Evolutionary conservation across 73 alveolate species (phyloP), one percentile per base, ranked within the genome.

Genomic region (Tetrahymena elliotti): DNA sequence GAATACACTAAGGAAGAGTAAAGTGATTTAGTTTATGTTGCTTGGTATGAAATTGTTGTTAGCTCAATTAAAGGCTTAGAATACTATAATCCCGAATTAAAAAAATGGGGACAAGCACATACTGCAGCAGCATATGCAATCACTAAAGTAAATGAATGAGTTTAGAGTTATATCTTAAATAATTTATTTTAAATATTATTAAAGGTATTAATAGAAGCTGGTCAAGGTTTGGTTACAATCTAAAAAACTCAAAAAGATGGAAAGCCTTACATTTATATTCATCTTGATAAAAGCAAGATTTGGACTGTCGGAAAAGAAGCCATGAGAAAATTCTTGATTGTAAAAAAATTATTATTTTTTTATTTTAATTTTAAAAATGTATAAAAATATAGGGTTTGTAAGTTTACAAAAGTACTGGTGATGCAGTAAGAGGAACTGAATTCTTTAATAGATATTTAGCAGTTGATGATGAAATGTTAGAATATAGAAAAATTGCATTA

Each of bases 91-190:
- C 98, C 96, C 3, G 98, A 97, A n/a, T 33, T 84, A 31, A 94
- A 96, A 82, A 94, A 95, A 93, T 98, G 99, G 99, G 98, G 98
- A 13, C 96, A 98, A 83, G 98, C 99, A 20, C 99, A 98, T 93
- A 95, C 95, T 15, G 83, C 84, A 11, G 98, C 98, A 39, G 96
- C 97, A 4, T 98, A 93, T 95, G 99, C 97, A 35, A 97, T 97
- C 38, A 95, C 98, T 83, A 54, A 96, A 68, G 95, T 96, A 93
- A 98, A 18, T 47, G 1, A 7, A 12, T 40, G 20, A 8, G 13
- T 47, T n/a, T n/a, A n/a, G n/a, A n/a, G n/a, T n/a, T n/a, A n/a
- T n/a, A n/a, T n/a, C n/a, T n/a, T n/a, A n/a, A n/a, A n/a, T n/a
- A n/a, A n/a, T n/a, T n/a, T n/a, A 31, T 6, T 24, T 6, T 36